Conservation (phyloP, 2,329 filamentous ascomycete genomes). For the Chaetomiaceae sp. region DNA sequence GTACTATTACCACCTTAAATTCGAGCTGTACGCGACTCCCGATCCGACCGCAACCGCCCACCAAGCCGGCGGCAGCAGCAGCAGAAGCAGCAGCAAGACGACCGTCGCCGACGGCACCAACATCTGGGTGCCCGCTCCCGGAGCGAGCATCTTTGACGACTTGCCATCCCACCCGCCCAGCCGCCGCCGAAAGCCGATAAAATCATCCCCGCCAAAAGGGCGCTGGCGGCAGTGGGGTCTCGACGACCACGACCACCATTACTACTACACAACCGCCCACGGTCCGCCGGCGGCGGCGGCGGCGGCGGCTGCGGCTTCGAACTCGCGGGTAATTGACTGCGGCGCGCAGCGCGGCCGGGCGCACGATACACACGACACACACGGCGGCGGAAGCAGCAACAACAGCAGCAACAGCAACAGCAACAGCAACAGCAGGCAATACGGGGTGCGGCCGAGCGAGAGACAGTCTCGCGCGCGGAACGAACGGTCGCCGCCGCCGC, state of each 20-base stretch:
- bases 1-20: slow-evolving; percentile 63
- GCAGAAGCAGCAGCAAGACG: neutral
- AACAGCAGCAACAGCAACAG: too few relatives aligned
- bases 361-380: too few relatives aligned
- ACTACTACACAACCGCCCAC: too few relatives aligned
- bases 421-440: slow-evolving; percentile 20
- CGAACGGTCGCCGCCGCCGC: slow-evolving; percentile 41
- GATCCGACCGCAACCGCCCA: slow-evolving; percentile 30
- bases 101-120: slow-evolving; percentile 5
- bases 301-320: neutral
- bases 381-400: too few relatives aligned
- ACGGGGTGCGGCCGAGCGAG: slow-evolving; percentile 38
- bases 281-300: too few relatives aligned
- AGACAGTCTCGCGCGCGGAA: slow-evolving; percentile 39
- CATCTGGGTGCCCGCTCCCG: slow-evolving; percentile 49
- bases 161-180: slow-evolving; percentile 47
- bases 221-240: neutral
- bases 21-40: slow-evolving; percentile 57
- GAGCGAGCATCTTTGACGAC: slow-evolving; percentile 51
- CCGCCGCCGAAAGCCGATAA: slow-evolving; percentile 1
- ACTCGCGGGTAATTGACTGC: slow-evolving; percentile 46
- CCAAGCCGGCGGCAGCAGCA: slow-evolving; percentile 1
- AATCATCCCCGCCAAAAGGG: too few relatives aligned
- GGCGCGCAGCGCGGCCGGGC: slow-evolving; percentile 38
- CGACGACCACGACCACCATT: neutral